Evolutionary conservation across 2,329 filamentous ascomycete species (phyloP), one percentile per base, ranked within the genome.

Genomic region (Phaeosphaeriaceae sp.): DNA sequence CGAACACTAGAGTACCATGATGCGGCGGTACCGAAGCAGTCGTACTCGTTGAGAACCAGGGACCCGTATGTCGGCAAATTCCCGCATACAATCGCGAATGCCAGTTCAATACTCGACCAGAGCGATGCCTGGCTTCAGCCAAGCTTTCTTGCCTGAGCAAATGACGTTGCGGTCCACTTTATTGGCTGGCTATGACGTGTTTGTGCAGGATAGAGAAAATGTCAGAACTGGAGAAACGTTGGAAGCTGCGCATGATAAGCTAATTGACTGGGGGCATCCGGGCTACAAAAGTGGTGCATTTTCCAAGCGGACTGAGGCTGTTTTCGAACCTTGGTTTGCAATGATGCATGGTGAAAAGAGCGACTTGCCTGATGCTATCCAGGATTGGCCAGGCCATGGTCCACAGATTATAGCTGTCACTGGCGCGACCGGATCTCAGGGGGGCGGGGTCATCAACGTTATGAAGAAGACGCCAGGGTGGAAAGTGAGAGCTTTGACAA

Each of bases 251-350:
- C 78, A 73, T 3, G 74, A 82, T 20, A 76, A 78, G 48, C 59
- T 77, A 33, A 63, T 76, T 20, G 70, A 69, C 53, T 77, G 79
- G 56, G 63, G 67, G 0, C 61, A 72, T 50, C 76, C 79, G 9
- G 71, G 76, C 31, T 74, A 74, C 31, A 73, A 73, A 25, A 82
- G 82, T 58, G 81, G 81, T 17, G 42, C 42, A 21, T 45, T 45
- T 21, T 11, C 42, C 10, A 45, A 1, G 63, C 55, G 81, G 5
- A 76, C 78, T 1, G 72, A 76, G 19, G 79, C 78, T 1, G 80
- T 84, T 1, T 83, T 80, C 75, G 82, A 84, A 50, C 81, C 81
- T 9, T 68, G 82, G 48, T 83, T 83, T 56, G 71, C 72, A 47
- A 68, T 75, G 61, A 70, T 80, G 54, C 81, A 84, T 63, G 77